phyloP scores from a whole-genome alignment of 2,329 filamentous ascomycete genomes.

The Xenoacremonium recifei region DNA sequence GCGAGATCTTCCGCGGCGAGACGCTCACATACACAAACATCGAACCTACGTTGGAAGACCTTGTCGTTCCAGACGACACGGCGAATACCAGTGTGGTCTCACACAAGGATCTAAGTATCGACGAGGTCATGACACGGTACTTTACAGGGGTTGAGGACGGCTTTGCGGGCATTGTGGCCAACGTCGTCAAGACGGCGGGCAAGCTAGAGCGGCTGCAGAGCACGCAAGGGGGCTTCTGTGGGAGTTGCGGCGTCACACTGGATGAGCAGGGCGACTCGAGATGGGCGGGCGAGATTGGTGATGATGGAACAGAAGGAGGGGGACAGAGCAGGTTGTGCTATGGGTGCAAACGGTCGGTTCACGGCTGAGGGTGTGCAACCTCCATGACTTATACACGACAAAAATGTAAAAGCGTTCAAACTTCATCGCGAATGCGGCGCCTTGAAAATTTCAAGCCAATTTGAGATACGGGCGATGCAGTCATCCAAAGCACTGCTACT shows the following conservation, averaged over 20 bases:
- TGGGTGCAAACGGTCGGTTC: conserved; percentile 67
- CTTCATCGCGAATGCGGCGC: too few species aligned
- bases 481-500: too few species aligned
- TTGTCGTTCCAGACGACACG: conserved; percentile 41
- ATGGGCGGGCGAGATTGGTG: conserved; percentile 61
- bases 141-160: conserved; percentile 78
- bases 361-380: too few species aligned
- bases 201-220: conserved; percentile 62
- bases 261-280: conserved; percentile 62
- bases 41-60: conserved; percentile 48
- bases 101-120: conserved; percentile 80
- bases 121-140: conserved; percentile 86
- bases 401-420: too few species aligned
- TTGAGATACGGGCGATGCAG: too few species aligned
- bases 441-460: too few species aligned
- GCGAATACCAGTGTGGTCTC: conserved; percentile 48
- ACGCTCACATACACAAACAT: conserved; percentile 64
- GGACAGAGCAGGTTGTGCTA: conserved; percentile 56
- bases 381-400: too few species aligned
- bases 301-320: conserved; percentile 24
- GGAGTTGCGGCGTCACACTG: conserved; percentile 68
- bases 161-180: conserved; percentile 89
- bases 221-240: conserved; percentile 53
- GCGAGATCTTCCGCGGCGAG: conserved; percentile 84
- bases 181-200: conserved; percentile 88